These are phyloP conservation scores for Tylopilus sp. DNA, from an alignment of 1,284 basidiomycete species.

Conservation along the genomic window DNA sequence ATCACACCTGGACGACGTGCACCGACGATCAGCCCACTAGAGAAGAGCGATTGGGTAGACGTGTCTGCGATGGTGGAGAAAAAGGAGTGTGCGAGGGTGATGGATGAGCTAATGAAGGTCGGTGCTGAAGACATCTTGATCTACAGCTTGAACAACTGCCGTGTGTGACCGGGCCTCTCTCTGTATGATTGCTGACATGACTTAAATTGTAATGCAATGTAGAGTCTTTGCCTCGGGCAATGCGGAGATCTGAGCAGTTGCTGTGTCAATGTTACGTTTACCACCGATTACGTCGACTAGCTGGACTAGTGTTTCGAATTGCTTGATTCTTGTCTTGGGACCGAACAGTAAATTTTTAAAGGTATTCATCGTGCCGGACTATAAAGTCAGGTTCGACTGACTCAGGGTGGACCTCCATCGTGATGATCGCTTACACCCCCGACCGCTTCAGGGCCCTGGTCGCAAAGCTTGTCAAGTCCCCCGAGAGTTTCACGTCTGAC, in stretches of 20 bases:
- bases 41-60: conserved; percentile 84
- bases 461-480: conserved; percentile 72
- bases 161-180: conserved; percentile 47
- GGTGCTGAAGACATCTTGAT: conserved; percentile 92
- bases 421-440: conserved; percentile 34
- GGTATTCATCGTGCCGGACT: too few relatives aligned
- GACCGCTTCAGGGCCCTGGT: conserved; percentile 58
- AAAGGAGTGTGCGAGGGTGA: conserved; percentile 77
- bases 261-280: too few relatives aligned
- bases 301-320: too few relatives aligned
- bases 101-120: conserved; percentile 81
- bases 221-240: too few relatives aligned
- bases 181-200: background rate
- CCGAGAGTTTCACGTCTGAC: conserved; percentile 67
- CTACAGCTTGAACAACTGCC: conserved; percentile 89
- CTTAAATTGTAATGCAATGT: too few relatives aligned
- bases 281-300: too few relatives aligned
- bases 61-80: conserved; percentile 93
- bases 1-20: conserved; percentile 91
- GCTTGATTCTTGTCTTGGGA: too few relatives aligned
- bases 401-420: too few relatives aligned
- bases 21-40: conserved; percentile 86
- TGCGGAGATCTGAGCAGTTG: too few relatives aligned
- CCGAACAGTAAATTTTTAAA: too few relatives aligned
- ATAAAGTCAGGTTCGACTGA: too few relatives aligned